Base-by-base conservation (phyloP, 202 grass and related monocot genomes). In the Setaria italica region DNA sequence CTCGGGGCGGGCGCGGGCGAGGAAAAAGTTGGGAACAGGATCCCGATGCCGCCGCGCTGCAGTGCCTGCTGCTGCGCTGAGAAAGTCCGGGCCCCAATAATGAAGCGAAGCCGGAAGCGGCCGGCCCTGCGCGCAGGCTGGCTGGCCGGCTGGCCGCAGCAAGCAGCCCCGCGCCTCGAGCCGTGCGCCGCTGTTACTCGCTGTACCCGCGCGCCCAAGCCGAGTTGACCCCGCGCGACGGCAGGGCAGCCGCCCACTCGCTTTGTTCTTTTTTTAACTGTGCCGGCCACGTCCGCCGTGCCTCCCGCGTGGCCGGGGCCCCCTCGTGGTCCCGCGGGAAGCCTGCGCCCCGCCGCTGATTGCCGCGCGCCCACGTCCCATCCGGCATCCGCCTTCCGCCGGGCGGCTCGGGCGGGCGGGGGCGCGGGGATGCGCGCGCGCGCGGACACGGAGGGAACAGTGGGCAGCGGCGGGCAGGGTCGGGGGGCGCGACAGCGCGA, bases 41-140 rank as follows among this genome's bases (percentile, higher is more conserved):
- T 87, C 80, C 68, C 42, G 59, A 87, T 62, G 84, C 80, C 84
- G 88, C 88, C 66, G 87, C 70, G 87, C 70, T 62, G 88, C 83
- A 56, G 83, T 73, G 87, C 33, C 60, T 56, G 71, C 87, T 21
- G 20, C 56, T 54, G 82, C n/a, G 78, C 65, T 49, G 72, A 79
- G 80, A 58, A 83, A 87, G 85, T 83, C 82, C 87, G 78, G 83
- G 67, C 81, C 83, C 76, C 81, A 87, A 77, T 84, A 87, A 84
- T 87, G 89, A 84, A 86, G 88, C 79, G 72, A 77, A 49, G 47
- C 75, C 70, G 67, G 72, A 59, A 76, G 62, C 10, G 25, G 25
- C 25, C 25, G 25, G 25, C 25, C 25, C 25, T 25, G 25, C 25
- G 42, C 39, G 17, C 7, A 19, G 19, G 5, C 49, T 74, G 72